Evolutionary conservation across 495 filamentous ascomycete species (phyloP), one percentile per base, ranked within the genome.

Genomic region (Lentithecium fluviatile): DNA sequence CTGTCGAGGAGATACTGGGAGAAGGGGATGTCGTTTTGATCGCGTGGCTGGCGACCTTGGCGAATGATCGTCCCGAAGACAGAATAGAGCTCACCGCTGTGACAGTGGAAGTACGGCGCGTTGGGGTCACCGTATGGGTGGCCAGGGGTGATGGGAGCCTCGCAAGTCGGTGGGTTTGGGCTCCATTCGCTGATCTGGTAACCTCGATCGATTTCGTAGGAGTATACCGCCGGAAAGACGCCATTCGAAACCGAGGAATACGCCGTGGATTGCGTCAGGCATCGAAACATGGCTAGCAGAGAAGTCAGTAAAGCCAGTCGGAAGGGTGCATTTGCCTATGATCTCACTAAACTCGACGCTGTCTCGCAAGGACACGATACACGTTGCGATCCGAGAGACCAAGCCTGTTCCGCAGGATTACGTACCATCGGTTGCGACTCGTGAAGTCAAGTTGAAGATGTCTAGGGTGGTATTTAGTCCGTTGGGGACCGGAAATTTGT

Each of bases 201-300:
- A 2, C 73, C 74, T 2, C 80, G 68, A 66, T 82, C 76, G 64
- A 83, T 80, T 62, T 82, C 79, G 62, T 72, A 79, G 64, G 75
- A 78, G 53, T 71, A 81, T 15, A 52, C 62, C 13, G 11, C 61
- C 23, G 52, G 58, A 60, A 67, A 80, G 53, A 50, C 70, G 69
- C 42, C 43, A 58, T 62, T 74, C 68, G 15, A 52, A 5, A 25
- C 74, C 48, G 19, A 74, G 0, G 72, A 63, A 60, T 69, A 70
- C n/a, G 74, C 75, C 11, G 79, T 82, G 15, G 77, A 76, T 38
- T 80, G 74, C 70, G 73, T 74, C 20, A 77, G 63, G 64, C 79
- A 83, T n/a, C 78, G 73, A 70, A 32, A 32, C 29, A 32, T 32
- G 10, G 29, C 29, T 32, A 32, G 10, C 29, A 32, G 29, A 32